Evolutionary conservation across 139 green algal species (phyloP).

Genomic region (Diplosphaera chodatii): DNA sequence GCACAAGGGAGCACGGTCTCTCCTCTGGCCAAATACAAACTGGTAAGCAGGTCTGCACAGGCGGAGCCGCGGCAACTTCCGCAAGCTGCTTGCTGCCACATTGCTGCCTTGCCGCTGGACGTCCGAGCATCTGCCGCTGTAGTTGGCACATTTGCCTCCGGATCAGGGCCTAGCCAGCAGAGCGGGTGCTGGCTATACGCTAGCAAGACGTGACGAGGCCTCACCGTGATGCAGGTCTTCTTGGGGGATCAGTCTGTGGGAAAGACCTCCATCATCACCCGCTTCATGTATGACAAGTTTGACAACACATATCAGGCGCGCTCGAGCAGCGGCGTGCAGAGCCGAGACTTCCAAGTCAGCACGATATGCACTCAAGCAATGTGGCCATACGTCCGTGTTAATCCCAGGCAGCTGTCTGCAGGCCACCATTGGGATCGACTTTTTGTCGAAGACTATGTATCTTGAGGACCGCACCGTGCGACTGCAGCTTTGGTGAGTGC

Average conservation of each 20-base stretch:
- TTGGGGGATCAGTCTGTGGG: conserved; percentile 86
- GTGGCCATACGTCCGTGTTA: too few relatives aligned
- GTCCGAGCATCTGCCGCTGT: too few relatives aligned
- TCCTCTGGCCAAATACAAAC: conserved; percentile 96
- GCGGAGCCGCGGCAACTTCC: too few relatives aligned
- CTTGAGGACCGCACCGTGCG: conserved; percentile 96
- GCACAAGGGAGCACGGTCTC: conserved; percentile 35
- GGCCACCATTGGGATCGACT: conserved; percentile 99
- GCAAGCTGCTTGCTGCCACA: too few relatives aligned
- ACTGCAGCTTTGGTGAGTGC: conserved; percentile 91
- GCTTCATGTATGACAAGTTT: conserved; percentile 99
- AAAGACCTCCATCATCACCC: conserved; percentile 98
- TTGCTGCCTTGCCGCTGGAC: too few relatives aligned
- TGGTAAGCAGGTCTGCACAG: conserved; percentile 49
- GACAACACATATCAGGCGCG: conserved; percentile 96
- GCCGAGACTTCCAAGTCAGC: too few relatives aligned
- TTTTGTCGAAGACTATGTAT: conserved; percentile 99
- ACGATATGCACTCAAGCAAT: too few relatives aligned
- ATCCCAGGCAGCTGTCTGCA: too few relatives aligned
- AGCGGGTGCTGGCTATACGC: too few relatives aligned
- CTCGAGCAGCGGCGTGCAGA: not conserved
- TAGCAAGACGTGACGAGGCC: too few relatives aligned
- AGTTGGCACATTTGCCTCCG: too few relatives aligned
- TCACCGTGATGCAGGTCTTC: conserved; percentile 62
- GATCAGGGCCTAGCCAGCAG: too few relatives aligned